A percentile compares a stretch with the other conserved stretches of the same genome.
Evolutionary conservation across 495 filamentous ascomycete species (phyloP).

Genomic region (Articulospora tetracladia): DNA sequence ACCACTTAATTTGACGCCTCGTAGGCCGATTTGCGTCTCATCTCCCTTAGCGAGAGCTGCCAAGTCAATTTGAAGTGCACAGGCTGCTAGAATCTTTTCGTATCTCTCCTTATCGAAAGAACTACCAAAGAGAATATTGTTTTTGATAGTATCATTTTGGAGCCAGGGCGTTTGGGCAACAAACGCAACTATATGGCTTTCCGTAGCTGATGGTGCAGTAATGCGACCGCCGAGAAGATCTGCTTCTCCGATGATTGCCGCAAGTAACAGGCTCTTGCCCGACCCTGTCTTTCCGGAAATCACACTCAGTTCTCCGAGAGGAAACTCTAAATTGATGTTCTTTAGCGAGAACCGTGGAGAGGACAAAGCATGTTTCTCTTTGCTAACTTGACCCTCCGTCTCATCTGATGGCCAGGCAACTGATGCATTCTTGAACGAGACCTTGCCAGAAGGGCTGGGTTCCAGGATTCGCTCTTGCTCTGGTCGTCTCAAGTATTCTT

Average conservation of each 20-base stretch:
- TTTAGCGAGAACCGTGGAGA: neutral
- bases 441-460: neutral
- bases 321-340: constrained; percentile 5
- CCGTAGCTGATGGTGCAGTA: constrained; percentile 31
- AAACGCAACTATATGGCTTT: constrained; percentile 27
- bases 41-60: constrained; percentile 60
- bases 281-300: constrained; percentile 48
- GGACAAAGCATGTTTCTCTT: neutral
- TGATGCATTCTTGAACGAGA: constrained; percentile 9
- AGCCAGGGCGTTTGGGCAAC: constrained; percentile 52
- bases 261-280: constrained; percentile 52
- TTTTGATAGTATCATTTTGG: constrained; percentile 42
- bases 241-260: constrained; percentile 51
- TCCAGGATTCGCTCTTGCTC: neutral
- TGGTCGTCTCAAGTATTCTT: constrained; percentile 4
- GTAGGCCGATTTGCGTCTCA: constrained; percentile 62
- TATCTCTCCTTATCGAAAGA: constrained; percentile 40
- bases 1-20: constrained; percentile 65
- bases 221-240: constrained; percentile 42
- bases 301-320: constrained; percentile 5
- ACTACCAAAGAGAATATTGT: constrained; percentile 55
- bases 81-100: constrained; percentile 53
- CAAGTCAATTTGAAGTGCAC: constrained; percentile 59
- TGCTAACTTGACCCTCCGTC: neutral
- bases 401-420: constrained; percentile 9